phyloP scores from a whole-genome alignment of 2,329 filamentous ascomycete genomes.

The Stemphylium vesicarium region DNA sequence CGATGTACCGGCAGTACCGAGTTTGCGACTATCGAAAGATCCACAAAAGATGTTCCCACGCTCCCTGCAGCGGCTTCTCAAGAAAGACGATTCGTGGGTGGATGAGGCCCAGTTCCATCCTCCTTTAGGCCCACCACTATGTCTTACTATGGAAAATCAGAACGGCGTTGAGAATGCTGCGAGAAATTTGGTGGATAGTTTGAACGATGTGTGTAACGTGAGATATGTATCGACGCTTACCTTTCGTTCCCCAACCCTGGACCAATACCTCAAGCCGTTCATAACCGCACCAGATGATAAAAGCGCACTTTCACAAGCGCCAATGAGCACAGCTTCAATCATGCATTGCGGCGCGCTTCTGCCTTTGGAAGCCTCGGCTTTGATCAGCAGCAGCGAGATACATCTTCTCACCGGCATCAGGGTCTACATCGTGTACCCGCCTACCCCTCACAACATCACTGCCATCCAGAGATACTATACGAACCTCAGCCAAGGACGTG shows the following conservation, averaged over 20 bases:
- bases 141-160: too few relatives aligned
- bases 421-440: slow-evolving; percentile 1
- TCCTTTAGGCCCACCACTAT: background rate
- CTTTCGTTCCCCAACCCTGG: background rate
- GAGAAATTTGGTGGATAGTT: background rate
- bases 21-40: background rate
- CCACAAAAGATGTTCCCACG: background rate
- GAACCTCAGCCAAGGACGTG: background rate
- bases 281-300: background rate
- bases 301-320: background rate
- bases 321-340: background rate
- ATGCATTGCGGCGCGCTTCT: slow-evolving; percentile 8
- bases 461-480: background rate
- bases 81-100: background rate
- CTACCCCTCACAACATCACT: slow-evolving; percentile 1
- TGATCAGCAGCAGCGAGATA: background rate
- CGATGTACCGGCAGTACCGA: background rate
- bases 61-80: background rate
- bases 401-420: background rate
- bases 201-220: background rate
- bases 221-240: background rate
- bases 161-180: background rate
- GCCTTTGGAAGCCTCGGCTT: background rate
- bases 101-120: background rate
- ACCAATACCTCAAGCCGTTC: background rate